Conservation (phyloP, 1,284 basidiomycete species). For the Sporisorium graminicola region DNA sequence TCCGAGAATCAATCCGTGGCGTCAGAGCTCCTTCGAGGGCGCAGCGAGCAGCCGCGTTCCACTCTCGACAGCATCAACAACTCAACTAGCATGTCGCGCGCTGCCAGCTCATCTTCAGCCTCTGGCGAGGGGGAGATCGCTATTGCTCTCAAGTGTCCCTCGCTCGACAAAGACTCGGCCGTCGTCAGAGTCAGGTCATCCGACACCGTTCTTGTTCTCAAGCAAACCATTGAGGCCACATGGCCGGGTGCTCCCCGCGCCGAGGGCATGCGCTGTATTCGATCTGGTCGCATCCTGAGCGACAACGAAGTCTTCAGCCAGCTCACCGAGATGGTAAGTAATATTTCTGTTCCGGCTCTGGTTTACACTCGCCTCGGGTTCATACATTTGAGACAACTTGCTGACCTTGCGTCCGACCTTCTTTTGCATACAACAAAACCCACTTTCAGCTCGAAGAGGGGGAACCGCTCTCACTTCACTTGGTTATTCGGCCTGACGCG, state of each 20-base stretch:
- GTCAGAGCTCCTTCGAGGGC: background rate
- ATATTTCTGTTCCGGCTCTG: no score
- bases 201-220: slow-evolving; percentile 40
- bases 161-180: slow-evolving; percentile 45
- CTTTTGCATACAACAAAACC: background rate
- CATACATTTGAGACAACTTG: background rate
- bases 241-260: slow-evolving; percentile 54
- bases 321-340: slow-evolving; percentile 34
- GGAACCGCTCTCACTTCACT: slow-evolving; percentile 56
- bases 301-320: slow-evolving; percentile 40
- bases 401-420: background rate
- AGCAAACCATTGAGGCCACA: slow-evolving; percentile 44
- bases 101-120: slow-evolving; percentile 2
- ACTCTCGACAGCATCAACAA: background rate
- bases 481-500: slow-evolving; percentile 64
- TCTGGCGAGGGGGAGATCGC: slow-evolving; percentile 9
- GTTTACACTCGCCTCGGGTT: no score
- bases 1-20: background rate
- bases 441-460: slow-evolving; percentile 27
- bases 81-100: slow-evolving; percentile 12
- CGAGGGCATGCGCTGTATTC: slow-evolving; percentile 61
- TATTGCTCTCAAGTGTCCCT: slow-evolving; percentile 51
- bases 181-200: slow-evolving; percentile 21
- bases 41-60: background rate
- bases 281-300: slow-evolving; percentile 52